phyloP scores from a whole-genome alignment of 805 yeast genomes.

The Pichia heedii region DNA sequence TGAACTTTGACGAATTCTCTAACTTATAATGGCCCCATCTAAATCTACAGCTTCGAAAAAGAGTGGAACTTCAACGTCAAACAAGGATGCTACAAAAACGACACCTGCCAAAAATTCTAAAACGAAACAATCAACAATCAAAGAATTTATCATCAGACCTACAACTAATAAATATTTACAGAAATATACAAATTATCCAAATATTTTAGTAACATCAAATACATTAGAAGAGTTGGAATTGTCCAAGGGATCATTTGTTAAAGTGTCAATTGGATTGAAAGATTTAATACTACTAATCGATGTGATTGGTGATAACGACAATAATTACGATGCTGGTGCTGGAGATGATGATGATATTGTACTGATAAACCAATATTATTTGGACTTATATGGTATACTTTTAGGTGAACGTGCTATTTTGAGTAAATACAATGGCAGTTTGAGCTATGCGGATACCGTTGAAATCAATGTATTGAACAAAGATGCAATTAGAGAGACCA shows the following conservation, averaged over 20 bases:
- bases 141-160: conserved; percentile 25
- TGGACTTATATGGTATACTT: conserved; percentile 17
- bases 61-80: neutral
- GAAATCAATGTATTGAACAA: conserved; percentile 6
- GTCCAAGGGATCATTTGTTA: conserved; percentile 20
- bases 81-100: neutral
- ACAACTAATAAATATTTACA: neutral
- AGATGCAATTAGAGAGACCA: conserved; percentile 12
- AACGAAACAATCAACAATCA: conserved; percentile 14
- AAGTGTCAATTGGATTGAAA: conserved; percentile 19
- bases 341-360: conserved; percentile 20
- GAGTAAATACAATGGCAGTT: conserved; percentile 38
- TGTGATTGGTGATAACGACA: conserved; percentile 9
- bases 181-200: conserved; percentile 10
- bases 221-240: conserved; percentile 17
- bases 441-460: conserved; percentile 28
- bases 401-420: conserved; percentile 33
- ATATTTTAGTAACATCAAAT: conserved; percentile 19
- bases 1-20: too few relatives aligned
- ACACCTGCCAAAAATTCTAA: conserved; percentile 6
- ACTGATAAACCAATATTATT: conserved; percentile 15
- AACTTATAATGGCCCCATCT: conserved; percentile 1
- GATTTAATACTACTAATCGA: conserved; percentile 10
- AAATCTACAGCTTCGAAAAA: neutral
- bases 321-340: too few relatives aligned